These are phyloP conservation scores for Lipomyces orientalis DNA, from an alignment of 805 yeast genomes.

Conservation along the genomic window DNA sequence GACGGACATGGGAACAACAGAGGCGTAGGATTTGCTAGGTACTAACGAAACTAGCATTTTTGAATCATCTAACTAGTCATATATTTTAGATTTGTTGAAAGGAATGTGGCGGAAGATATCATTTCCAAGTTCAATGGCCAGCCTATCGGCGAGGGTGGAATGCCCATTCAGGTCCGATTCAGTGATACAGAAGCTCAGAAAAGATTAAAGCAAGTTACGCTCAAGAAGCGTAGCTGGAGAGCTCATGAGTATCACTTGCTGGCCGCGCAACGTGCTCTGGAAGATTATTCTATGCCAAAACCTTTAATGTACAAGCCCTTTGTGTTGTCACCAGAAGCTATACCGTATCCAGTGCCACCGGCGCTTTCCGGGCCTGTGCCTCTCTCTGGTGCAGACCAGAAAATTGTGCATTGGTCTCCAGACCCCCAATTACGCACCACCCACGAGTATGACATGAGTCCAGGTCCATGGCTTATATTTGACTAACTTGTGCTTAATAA, in stretches of 20 bases:
- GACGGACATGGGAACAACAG: conserved; percentile 37
- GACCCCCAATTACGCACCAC: neutral
- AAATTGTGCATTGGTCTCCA: conserved; percentile 2
- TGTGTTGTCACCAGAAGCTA: neutral
- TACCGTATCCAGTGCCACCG: neutral
- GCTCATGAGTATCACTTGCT: conserved; percentile 39
- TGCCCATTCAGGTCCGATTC: conserved; percentile 38
- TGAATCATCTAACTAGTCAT: conserved; percentile 1
- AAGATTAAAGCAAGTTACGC: conserved; percentile 35
- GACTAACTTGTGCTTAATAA: neutral
- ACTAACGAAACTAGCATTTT: neutral
- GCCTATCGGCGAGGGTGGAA: conserved; percentile 33
- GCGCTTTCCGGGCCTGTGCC: neutral
- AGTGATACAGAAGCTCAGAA: conserved; percentile 41
- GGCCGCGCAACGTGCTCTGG: conserved; percentile 33
- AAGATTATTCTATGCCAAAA: conserved; percentile 21
- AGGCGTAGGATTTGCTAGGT: conserved; percentile 41
- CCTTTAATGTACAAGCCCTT: conserved; percentile 5
- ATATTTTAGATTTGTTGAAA: conserved; percentile 23
- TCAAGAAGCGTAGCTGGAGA: conserved; percentile 38
- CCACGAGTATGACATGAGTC: conserved; percentile 1
- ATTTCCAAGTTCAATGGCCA: conserved; percentile 35
- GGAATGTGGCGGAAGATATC: conserved; percentile 34
- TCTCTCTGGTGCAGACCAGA: conserved; percentile 1
- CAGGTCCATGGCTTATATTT: neutral